Evolutionary conservation across 73 alveolate genomes (phyloP).

Genomic region (Paramecium caudatum): DNA sequence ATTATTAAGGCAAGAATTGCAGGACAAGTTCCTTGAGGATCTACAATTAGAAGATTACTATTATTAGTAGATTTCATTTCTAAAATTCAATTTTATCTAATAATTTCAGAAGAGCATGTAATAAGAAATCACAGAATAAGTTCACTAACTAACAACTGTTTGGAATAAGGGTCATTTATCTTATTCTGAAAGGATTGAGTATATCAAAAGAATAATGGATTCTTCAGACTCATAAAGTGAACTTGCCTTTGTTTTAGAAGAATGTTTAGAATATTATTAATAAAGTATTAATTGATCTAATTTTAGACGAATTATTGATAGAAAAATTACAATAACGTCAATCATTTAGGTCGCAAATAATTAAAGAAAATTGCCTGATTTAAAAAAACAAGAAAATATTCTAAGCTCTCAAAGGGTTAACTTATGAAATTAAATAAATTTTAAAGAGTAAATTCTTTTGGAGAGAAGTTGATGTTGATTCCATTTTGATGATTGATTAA

Average conservation of each 20-base stretch:
- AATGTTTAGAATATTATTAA: background rate
- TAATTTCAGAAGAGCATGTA: background rate
- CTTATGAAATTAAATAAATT: background rate
- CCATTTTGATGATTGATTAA: background rate
- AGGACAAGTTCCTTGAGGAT: background rate
- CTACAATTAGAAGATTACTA: constrained; percentile 21
- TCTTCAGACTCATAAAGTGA: background rate
- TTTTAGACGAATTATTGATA: background rate
- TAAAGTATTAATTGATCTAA: background rate
- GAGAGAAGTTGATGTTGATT: background rate
- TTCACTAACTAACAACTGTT: background rate
- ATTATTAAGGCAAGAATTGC: constrained; percentile 4
- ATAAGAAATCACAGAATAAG: background rate
- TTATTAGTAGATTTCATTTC: background rate
- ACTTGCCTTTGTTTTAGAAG: background rate
- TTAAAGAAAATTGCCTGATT: background rate
- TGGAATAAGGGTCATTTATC: constrained; percentile 42
- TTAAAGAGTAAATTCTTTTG: background rate
- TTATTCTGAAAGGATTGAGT: background rate
- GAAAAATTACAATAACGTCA: background rate
- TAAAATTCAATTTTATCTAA: constrained; percentile 1
- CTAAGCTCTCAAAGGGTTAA: background rate
- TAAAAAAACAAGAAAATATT: background rate
- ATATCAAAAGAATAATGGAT: background rate
- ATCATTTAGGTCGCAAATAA: background rate